phyloP scores from a whole-genome alignment of 2,329 filamentous ascomycete species.

The Penicillium sp. region DNA sequence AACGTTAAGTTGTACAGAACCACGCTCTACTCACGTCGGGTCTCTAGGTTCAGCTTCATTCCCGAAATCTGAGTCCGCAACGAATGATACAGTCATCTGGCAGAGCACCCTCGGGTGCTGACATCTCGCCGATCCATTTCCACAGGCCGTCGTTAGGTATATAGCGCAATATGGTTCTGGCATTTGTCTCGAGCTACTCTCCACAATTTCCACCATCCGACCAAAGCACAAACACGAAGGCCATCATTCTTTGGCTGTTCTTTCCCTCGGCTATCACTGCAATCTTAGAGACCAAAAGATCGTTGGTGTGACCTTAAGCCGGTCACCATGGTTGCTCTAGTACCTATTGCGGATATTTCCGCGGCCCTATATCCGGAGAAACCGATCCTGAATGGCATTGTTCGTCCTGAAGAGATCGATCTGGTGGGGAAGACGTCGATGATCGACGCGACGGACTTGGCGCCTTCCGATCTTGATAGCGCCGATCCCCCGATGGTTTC shows the following conservation, averaged over 20 bases:
- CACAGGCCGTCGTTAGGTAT: conserved; percentile 9
- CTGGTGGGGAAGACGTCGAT: neutral
- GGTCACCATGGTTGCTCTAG: conserved; percentile 20
- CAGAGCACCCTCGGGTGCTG: neutral
- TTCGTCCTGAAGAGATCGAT: neutral
- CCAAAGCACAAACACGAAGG: neutral
- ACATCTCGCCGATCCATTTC: neutral
- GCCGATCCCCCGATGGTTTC: conserved; percentile 5
- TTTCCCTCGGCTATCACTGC: neutral
- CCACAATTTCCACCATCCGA: neutral
- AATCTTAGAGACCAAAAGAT: neutral
- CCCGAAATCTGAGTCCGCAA: conserved; percentile 18
- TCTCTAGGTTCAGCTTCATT: conserved; percentile 13
- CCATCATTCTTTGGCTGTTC: neutral
- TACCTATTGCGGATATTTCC: conserved; percentile 12
- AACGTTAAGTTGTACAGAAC: conserved; percentile 20
- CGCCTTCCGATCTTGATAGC: conserved; percentile 6
- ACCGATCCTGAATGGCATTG: conserved; percentile 6
- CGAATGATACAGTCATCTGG: conserved; percentile 21
- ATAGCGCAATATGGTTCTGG: conserved; percentile 17
- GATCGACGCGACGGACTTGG: neutral
- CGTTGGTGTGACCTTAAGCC: neutral
- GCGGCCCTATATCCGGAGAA: conserved; percentile 7
- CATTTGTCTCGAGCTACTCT: neutral
- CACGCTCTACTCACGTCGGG: conserved; percentile 1